Conservation (phyloP, 1,139 yeast genomes). For the Candida frijolesensis region DNA sequence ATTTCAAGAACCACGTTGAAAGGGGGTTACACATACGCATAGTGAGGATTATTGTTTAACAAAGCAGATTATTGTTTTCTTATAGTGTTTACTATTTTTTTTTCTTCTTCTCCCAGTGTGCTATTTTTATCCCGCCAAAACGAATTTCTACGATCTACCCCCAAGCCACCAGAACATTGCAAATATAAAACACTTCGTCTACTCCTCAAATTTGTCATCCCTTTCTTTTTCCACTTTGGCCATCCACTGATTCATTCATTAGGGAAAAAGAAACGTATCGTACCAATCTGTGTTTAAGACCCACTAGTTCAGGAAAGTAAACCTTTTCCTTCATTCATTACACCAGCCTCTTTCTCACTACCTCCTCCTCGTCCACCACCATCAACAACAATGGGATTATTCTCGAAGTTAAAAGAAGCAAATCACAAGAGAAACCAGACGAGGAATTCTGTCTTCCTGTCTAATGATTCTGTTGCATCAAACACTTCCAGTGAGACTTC, state of each 20-base stretch:
- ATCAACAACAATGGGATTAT: constrained; percentile 21
- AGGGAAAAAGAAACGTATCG: background rate
- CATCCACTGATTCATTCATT: background rate
- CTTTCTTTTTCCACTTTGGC: background rate
- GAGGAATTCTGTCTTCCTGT: constrained; percentile 27
- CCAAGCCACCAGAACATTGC: background rate
- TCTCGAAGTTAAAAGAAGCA: constrained; percentile 20
- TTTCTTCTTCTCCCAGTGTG: background rate
- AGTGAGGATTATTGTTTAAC: no score
- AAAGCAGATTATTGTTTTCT: no score
- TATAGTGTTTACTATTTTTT: no score
- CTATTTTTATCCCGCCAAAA: background rate
- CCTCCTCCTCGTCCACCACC: background rate
- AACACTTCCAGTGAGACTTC: constrained; percentile 33
- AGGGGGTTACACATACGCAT: no score
- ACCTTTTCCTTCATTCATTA: background rate
- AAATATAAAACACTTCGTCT: background rate
- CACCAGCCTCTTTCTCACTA: background rate
- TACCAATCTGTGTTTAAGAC: background rate
- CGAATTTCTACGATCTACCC: no score
- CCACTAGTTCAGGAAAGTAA: no score
- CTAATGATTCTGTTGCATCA: constrained; percentile 36
- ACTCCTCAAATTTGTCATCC: background rate
- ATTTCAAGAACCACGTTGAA: no score
- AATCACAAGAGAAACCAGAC: constrained; percentile 13